phyloP scores from a whole-genome alignment of 176 grass and related monocot species.

The Rhynchospora pubera region DNA sequence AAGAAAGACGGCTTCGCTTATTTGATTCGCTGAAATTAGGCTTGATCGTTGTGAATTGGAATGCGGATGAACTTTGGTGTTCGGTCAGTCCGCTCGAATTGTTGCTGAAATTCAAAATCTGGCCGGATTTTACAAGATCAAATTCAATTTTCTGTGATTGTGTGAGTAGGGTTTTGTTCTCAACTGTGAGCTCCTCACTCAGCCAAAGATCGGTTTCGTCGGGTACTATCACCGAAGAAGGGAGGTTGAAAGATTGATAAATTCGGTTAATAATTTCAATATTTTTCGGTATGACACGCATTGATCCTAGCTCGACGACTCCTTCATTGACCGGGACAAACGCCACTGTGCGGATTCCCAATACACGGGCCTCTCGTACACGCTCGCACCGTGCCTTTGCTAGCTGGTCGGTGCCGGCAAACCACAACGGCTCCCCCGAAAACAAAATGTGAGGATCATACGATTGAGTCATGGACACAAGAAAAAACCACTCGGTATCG shows the following conservation, averaged over 20 bases:
- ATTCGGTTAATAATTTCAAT: constrained; percentile 8
- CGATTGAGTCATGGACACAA: constrained; percentile 26
- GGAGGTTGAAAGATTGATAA: constrained; percentile 13
- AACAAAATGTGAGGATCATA: constrained; percentile 3
- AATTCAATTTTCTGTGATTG: constrained; percentile 4
- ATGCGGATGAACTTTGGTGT: not conserved
- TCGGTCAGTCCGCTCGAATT: not conserved
- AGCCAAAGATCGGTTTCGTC: not conserved
- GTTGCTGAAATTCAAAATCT: not conserved
- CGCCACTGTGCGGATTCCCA: constrained; percentile 30
- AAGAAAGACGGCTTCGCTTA: not conserved
- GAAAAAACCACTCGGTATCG: constrained; percentile 35
- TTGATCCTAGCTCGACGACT: constrained; percentile 32
- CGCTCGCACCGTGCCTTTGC: constrained; percentile 18
- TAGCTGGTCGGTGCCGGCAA: constrained; percentile 7
- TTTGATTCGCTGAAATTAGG: not conserved
- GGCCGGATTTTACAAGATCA: not conserved
- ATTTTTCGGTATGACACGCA: constrained; percentile 14
- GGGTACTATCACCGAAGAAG: not conserved
- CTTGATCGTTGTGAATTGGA: not conserved
- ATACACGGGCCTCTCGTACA: constrained; percentile 15
- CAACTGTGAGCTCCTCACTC: not conserved
- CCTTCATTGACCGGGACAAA: constrained; percentile 23
- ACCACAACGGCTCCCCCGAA: constrained; percentile 6
- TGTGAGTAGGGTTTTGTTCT: not conserved